A percentile compares a stretch with the other conserved stretches of the same genome.
Conservation (phyloP, 1,284 basidiomycete genomes). For the Cutaneotrichosporon cutaneum region DNA sequence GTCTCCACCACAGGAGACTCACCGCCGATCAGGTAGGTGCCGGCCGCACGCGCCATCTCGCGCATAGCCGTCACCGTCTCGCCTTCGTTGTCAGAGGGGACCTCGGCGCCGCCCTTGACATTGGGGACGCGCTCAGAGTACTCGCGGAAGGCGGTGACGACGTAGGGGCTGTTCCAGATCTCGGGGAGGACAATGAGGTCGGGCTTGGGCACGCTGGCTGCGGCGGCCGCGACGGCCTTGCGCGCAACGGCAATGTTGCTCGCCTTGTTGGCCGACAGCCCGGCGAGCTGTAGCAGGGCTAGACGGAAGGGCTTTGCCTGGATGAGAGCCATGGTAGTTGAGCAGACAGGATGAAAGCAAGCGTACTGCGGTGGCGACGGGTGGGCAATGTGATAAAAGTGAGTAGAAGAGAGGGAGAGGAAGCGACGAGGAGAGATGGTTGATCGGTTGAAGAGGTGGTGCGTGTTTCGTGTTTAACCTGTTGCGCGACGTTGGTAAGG, state of each 20-base stretch:
- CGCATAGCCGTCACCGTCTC: slow-evolving; percentile 81
- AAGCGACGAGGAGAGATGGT: not conserved
- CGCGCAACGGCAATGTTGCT: slow-evolving; percentile 75
- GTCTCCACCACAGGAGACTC: slow-evolving; percentile 24
- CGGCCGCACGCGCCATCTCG: slow-evolving; percentile 73
- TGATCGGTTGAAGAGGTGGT: not conserved
- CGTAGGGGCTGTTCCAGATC: slow-evolving; percentile 98
- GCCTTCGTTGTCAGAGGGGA: slow-evolving; percentile 51
- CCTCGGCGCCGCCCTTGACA: slow-evolving; percentile 42
- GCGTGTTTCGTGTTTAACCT: not conserved
- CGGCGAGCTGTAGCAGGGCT: slow-evolving; percentile 81
- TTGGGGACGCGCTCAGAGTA: slow-evolving; percentile 74
- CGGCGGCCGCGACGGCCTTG: slow-evolving; percentile 73
- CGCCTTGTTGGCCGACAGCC: slow-evolving; percentile 65
- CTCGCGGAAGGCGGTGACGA: slow-evolving; percentile 75
- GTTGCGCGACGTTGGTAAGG: too few relatives aligned
- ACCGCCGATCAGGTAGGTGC: slow-evolving; percentile 90
- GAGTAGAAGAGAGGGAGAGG: not conserved
- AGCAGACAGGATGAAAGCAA: not conserved
- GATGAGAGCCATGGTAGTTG: slow-evolving; percentile 42
- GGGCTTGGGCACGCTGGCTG: slow-evolving; percentile 57
- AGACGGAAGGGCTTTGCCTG: slow-evolving; percentile 68
- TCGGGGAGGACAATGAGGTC: slow-evolving; percentile 89
- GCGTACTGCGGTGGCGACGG: not conserved
- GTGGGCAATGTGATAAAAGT: not conserved